phyloP scores from a whole-genome alignment of 2,329 filamentous ascomycete species.

The Diaporthe batatas region DNA sequence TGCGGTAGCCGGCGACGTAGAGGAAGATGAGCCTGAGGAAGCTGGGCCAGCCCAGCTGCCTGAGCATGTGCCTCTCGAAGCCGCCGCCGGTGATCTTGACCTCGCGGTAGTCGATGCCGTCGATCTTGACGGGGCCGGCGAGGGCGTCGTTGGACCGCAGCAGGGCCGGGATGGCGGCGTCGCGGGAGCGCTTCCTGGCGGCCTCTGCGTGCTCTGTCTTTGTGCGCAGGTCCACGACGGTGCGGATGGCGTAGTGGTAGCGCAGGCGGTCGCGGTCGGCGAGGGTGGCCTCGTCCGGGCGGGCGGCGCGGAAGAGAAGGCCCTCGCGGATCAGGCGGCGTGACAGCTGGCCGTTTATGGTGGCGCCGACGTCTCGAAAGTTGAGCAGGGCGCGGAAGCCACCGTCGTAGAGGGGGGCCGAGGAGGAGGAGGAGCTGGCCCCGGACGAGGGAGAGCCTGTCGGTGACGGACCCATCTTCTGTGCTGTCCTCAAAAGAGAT shows the following conservation, averaged over 20 bases:
- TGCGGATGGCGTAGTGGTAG: slow-evolving; percentile 73
- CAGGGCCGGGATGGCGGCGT: slow-evolving; percentile 58
- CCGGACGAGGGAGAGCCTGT: not conserved
- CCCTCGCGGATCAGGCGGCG: slow-evolving; percentile 66
- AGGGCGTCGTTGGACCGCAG: slow-evolving; percentile 64
- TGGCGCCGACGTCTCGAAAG: slow-evolving; percentile 81
- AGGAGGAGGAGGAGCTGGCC: not conserved
- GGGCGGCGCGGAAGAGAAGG: slow-evolving; percentile 76
- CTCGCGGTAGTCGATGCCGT: slow-evolving; percentile 72
- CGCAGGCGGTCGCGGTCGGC: slow-evolving; percentile 72
- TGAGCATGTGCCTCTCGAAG: slow-evolving; percentile 77
- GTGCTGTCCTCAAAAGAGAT: not conserved
- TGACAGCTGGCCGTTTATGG: slow-evolving; percentile 71
- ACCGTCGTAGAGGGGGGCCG: slow-evolving; percentile 38
- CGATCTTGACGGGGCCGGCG: slow-evolving; percentile 71
- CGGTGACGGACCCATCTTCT: not conserved
- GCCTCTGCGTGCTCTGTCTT: slow-evolving; percentile 82
- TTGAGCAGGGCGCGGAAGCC: slow-evolving; percentile 74
- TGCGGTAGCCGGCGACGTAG: slow-evolving; percentile 75
- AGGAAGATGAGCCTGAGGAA: slow-evolving; percentile 74
- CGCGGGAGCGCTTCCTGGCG: slow-evolving; percentile 69
- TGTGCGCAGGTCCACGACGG: slow-evolving; percentile 84
- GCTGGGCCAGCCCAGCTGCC: slow-evolving; percentile 76
- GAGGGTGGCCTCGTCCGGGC: slow-evolving; percentile 79
- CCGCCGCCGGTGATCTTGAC: slow-evolving; percentile 81